These are phyloP conservation scores for Stephania japonica DNA, from an alignment of 164 flowering plant species.

Conservation along the genomic window DNA sequence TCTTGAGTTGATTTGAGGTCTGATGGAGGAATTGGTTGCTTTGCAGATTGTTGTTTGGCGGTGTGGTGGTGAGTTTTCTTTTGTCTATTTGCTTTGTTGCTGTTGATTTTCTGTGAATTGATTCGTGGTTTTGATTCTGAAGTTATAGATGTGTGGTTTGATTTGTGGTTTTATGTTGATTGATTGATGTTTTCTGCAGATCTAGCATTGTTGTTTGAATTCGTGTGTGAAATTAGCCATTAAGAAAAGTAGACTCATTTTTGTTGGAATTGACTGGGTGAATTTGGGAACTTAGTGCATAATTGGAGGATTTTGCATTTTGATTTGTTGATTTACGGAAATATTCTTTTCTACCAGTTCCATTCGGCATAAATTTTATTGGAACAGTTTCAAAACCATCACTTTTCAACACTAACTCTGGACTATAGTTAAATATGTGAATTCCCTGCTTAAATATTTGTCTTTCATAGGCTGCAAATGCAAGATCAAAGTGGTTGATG, in stretches of 20 bases:
- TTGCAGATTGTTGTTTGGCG: constrained; percentile 47
- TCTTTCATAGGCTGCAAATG: too few species aligned
- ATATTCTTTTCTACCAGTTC: not conserved
- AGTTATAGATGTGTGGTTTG: not conserved
- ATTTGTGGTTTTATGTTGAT: not conserved
- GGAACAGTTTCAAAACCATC: not conserved
- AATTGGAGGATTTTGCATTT: not conserved
- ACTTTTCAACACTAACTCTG: not conserved
- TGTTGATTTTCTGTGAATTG: constrained; percentile 9
- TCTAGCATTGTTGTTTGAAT: not conserved
- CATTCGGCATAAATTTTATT: too few species aligned
- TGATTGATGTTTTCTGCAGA: constrained; percentile 1
- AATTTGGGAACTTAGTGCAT: not conserved
- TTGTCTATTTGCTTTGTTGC: constrained; percentile 11
- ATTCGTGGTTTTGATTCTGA: not conserved
- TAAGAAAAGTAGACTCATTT: constrained; percentile 9
- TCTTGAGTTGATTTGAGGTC: not conserved
- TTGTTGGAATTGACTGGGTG: constrained; percentile 6
- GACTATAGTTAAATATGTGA: not conserved
- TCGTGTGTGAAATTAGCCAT: too few species aligned
- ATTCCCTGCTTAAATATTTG: not conserved
- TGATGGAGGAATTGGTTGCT: not conserved
- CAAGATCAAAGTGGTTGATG: too few species aligned
- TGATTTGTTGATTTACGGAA: not conserved
- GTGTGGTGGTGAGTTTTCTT: constrained; percentile 32